These are phyloP conservation scores for Dissophora ornata DNA, from an alignment of 192 early-diverging fungal species.

Conservation along the genomic window DNA sequence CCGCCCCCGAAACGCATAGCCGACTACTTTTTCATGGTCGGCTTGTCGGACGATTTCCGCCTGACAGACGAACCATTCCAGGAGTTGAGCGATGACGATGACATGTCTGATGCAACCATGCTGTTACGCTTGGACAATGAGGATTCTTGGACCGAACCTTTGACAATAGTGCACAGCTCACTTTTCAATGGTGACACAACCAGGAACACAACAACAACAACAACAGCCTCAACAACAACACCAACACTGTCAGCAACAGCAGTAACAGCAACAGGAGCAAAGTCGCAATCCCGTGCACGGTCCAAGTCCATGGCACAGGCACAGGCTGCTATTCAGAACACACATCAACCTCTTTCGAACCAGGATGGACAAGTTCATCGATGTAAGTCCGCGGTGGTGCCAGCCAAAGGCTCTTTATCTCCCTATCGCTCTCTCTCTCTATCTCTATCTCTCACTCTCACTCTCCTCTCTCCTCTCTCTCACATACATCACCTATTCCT, in stretches of 20 bases:
- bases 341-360: not conserved
- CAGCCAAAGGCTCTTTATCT: no score
- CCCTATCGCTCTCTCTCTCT: no score
- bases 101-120: not conserved
- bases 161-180: constrained; percentile 16
- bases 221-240: not conserved
- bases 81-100: not conserved
- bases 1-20: constrained; percentile 41
- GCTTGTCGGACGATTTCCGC: constrained; percentile 22
- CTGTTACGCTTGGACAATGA: not conserved
- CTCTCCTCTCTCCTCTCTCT: no score
- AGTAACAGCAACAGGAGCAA: not conserved
- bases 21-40: constrained; percentile 55
- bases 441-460: no score
- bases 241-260: not conserved
- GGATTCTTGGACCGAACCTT: not conserved
- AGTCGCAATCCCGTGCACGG: constrained; percentile 12
- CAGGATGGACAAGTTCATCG: not conserved
- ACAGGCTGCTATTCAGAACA: not conserved
- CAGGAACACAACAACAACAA: not conserved
- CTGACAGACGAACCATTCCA: constrained; percentile 8
- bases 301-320: constrained; percentile 39
- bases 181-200: constrained; percentile 29
- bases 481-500: no score
- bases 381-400: no score